Percentiles rank a stretch among this genome's conserved stretches.
These are phyloP conservation scores for Rhodotorula toruloides DNA, from an alignment of 768 basidiomycete species.

Conservation along the genomic window DNA sequence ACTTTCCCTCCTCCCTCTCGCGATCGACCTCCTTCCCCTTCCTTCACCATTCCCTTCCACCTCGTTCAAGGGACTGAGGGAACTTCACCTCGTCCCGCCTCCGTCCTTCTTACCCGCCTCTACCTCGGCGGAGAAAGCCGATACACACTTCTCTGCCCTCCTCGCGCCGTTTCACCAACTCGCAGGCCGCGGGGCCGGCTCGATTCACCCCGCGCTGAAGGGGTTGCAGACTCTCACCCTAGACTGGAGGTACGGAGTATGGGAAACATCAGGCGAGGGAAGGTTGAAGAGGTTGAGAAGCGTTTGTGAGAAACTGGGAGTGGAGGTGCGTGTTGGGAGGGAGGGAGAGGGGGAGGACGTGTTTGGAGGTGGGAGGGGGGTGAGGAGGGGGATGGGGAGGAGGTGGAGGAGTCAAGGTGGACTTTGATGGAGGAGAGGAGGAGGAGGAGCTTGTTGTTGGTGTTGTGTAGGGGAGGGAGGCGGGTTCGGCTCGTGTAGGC, in stretches of 20 bases:
- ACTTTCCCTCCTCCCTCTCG: background rate
- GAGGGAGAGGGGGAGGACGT: background rate
- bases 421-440: background rate
- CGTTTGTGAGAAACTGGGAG: background rate
- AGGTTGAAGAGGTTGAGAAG: too few species aligned
- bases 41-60: background rate
- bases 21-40: slow-evolving; percentile 5
- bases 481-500: too few species aligned
- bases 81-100: slow-evolving; percentile 9
- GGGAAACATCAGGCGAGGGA: too few species aligned
- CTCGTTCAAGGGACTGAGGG: background rate
- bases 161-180: slow-evolving; percentile 1
- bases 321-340: background rate
- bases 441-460: background rate
- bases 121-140: slow-evolving; percentile 16
- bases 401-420: background rate
- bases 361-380: background rate
- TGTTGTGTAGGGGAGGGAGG: background rate
- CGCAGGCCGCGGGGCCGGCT: background rate
- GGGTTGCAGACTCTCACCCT: background rate
- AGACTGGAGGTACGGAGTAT: slow-evolving; percentile 7
- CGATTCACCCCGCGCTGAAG: background rate
- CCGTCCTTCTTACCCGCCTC: slow-evolving; percentile 16
- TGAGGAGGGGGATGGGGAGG: background rate
- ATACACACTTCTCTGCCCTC: slow-evolving; percentile 22